These are phyloP conservation scores for Tulasnella sp. DNA, from an alignment of 768 basidiomycete genomes.

Conservation along the genomic window DNA sequence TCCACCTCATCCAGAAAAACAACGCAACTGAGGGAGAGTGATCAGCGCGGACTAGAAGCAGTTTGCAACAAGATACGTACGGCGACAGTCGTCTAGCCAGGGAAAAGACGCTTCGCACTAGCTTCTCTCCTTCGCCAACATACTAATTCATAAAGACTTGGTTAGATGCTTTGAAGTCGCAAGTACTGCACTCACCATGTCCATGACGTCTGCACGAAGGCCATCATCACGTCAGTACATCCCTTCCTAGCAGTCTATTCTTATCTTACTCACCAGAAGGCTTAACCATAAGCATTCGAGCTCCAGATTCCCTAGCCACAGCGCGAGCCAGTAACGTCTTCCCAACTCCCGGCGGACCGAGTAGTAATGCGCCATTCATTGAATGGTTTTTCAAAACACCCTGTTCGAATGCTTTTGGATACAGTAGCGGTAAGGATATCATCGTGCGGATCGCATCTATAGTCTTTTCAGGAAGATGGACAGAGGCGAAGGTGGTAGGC, in stretches of 20 bases:
- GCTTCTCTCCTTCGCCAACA: conserved; percentile 80
- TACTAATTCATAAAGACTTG: conserved; percentile 37
- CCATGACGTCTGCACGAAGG: conserved; percentile 61
- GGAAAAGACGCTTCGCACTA: conserved; percentile 78
- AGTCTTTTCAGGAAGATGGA: conserved; percentile 77
- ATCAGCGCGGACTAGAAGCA: neutral
- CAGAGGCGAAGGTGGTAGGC: conserved; percentile 74
- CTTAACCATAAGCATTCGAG: conserved; percentile 79
- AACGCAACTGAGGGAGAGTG: conserved; percentile 40
- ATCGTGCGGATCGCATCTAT: conserved; percentile 87
- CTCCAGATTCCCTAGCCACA: conserved; percentile 85
- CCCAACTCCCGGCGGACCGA: conserved; percentile 83
- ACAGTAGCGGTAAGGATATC: conserved; percentile 76
- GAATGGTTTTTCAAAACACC: conserved; percentile 85
- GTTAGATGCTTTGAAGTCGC: neutral
- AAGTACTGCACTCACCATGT: conserved; percentile 50
- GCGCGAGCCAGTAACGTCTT: conserved; percentile 85
- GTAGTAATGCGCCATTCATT: conserved; percentile 82
- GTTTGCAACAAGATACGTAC: neutral
- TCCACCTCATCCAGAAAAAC: conserved; percentile 94
- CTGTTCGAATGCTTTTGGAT: conserved; percentile 75
- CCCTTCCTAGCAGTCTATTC: neutral
- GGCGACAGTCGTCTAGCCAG: conserved; percentile 77
- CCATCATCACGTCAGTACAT: neutral
- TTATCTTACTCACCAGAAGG: conserved; percentile 37